Percentiles rank a stretch among this genome's conserved stretches.
These are phyloP conservation scores for Fusarium sp. DNA, from an alignment of 2,329 filamentous ascomycete genomes.

Conservation along the genomic window DNA sequence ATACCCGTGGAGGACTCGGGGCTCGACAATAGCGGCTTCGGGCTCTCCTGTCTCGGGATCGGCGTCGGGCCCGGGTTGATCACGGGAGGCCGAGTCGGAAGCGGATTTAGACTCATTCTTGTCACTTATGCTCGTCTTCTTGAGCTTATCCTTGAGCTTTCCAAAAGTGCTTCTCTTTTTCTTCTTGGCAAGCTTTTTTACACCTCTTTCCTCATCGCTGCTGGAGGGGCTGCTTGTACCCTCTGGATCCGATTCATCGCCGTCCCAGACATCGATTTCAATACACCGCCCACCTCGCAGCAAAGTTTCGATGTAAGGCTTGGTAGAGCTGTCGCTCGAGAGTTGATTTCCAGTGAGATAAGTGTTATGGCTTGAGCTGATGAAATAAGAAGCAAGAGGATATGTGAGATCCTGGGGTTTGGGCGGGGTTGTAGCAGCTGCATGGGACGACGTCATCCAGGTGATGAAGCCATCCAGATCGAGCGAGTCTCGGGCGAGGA, in stretches of 20 bases:
- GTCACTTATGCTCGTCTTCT: constrained; percentile 61
- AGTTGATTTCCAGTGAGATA: constrained; percentile 92
- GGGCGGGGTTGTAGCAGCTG: constrained; percentile 58
- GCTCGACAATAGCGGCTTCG: constrained; percentile 66
- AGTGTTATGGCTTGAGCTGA: constrained; percentile 95
- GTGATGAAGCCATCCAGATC: constrained; percentile 63
- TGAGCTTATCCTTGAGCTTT: constrained; percentile 72
- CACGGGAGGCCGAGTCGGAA: constrained; percentile 2
- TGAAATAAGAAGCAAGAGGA: constrained; percentile 90
- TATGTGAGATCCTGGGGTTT: constrained; percentile 70
- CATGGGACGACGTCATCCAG: constrained; percentile 68
- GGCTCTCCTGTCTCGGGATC: constrained; percentile 33
- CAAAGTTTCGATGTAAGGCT: constrained; percentile 87
- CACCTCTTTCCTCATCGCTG: constrained; percentile 61
- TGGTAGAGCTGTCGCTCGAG: constrained; percentile 85
- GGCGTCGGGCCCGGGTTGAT: constrained; percentile 11
- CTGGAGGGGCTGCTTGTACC: constrained; percentile 54
- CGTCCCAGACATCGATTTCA: constrained; percentile 96
- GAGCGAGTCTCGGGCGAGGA: constrained; percentile 53
- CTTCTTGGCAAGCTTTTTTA: constrained; percentile 61
- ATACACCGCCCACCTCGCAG: constrained; percentile 89
- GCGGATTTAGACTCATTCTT: constrained; percentile 38
- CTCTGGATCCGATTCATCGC: constrained; percentile 76
- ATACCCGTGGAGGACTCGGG: constrained; percentile 86
- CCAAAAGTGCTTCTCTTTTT: constrained; percentile 69